A percentile compares a stretch with the other conserved stretches of the same genome.
phyloP scores from a whole-genome alignment of 2,329 filamentous ascomycete species.

The Colletotrichum tropicale region DNA sequence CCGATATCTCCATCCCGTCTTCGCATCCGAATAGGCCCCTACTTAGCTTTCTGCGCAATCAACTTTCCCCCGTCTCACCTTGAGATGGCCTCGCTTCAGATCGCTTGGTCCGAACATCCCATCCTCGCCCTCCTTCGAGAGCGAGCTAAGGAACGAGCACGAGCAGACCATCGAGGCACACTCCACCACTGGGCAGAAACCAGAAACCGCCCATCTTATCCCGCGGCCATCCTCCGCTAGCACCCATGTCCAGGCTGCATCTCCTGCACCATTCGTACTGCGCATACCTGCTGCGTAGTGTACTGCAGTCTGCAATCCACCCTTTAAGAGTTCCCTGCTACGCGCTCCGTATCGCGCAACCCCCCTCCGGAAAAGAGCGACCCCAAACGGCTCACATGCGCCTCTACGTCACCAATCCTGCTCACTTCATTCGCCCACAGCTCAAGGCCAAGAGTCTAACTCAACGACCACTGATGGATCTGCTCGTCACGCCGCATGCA shows the following conservation, averaged over 20 bases:
- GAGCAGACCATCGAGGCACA: neutral
- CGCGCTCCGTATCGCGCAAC: neutral
- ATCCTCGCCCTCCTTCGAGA: neutral
- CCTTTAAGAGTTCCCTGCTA: constrained; percentile 1
- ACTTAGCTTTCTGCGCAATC: neutral
- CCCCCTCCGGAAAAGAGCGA: neutral
- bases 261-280: neutral
- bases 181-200: neutral
- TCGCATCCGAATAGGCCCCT: neutral
- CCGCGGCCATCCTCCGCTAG: neutral
- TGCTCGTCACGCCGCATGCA: constrained; percentile 12
- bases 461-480: constrained; percentile 15
- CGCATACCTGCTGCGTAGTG: neutral
- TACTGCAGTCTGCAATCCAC: neutral
- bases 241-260: neutral
- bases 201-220: neutral
- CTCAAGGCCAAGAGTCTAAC: constrained; percentile 17
- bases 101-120: constrained; percentile 1
- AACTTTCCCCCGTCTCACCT: neutral
- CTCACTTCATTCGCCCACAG: constrained; percentile 3
- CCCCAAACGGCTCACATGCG: neutral
- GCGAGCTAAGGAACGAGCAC: neutral
- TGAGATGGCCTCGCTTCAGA: neutral
- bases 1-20: neutral
- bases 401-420: constrained; percentile 1